These are phyloP conservation scores for Suhomyces sp. DNA, from an alignment of 805 yeast genomes.

Conservation along the genomic window DNA sequence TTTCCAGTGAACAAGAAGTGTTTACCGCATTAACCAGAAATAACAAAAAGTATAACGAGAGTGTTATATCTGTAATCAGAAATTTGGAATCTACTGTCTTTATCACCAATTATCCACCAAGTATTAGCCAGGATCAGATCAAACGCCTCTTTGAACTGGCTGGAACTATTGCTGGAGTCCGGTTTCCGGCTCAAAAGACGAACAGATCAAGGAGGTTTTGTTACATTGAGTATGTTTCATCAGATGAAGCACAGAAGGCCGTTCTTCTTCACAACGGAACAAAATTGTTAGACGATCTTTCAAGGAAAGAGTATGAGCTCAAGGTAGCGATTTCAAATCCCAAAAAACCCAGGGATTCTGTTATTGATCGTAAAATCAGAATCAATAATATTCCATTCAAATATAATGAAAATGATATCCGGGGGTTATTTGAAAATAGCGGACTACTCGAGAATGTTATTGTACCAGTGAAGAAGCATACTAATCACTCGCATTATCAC, in stretches of 20 bases:
- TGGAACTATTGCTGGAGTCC: constrained; percentile 47
- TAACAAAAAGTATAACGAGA: constrained; percentile 44
- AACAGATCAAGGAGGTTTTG: constrained; percentile 67
- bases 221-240: constrained; percentile 56
- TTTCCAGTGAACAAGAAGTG: constrained; percentile 46
- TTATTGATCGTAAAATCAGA: constrained; percentile 57
- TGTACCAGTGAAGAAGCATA: constrained; percentile 37
- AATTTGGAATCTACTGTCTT: constrained; percentile 56
- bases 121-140: constrained; percentile 40
- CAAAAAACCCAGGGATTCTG: constrained; percentile 42
- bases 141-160: constrained; percentile 36
- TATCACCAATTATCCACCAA: constrained; percentile 74
- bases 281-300: constrained; percentile 26
- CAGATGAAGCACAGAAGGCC: constrained; percentile 47
- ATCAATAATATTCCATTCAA: constrained; percentile 53
- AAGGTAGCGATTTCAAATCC: constrained; percentile 68
- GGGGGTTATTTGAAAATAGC: constrained; percentile 42
- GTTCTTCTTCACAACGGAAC: constrained; percentile 40
- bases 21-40: constrained; percentile 62
- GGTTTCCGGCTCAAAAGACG: constrained; percentile 63
- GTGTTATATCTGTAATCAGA: constrained; percentile 45
- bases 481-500: constrained; percentile 21
- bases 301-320: constrained; percentile 33
- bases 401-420: constrained; percentile 39
- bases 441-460: constrained; percentile 56